Evolutionary conservation across 257 asterid genomes (phyloP).

Genomic region (Solanum dulcamara): DNA sequence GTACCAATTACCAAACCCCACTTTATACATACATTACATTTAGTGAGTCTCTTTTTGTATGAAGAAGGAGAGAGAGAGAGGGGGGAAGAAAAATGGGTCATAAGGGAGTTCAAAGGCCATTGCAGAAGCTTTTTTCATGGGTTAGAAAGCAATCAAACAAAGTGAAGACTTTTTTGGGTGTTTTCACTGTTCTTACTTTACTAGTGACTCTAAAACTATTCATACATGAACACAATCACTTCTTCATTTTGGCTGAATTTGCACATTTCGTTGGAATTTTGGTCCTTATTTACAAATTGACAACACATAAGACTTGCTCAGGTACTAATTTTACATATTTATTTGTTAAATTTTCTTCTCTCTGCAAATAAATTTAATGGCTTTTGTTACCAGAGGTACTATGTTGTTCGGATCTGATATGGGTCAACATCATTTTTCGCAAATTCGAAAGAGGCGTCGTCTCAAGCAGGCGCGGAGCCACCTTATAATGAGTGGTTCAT

Average conservation of each 20-base stretch:
- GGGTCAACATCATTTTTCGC: too few species aligned
- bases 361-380: not conserved
- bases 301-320: slow-evolving; percentile 61
- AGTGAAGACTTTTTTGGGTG: slow-evolving; percentile 52
- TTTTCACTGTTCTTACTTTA: slow-evolving; percentile 12
- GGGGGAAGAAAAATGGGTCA: slow-evolving; percentile 37
- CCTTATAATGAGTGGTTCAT: too few species aligned
- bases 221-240: slow-evolving; percentile 40
- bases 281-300: slow-evolving; percentile 60
- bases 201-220: slow-evolving; percentile 50
- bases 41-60: not conserved
- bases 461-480: too few species aligned
- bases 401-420: too few species aligned
- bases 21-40: not conserved
- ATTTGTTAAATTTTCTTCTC: too few species aligned
- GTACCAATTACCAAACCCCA: not conserved
- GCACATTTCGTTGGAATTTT: slow-evolving; percentile 58
- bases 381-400: too few species aligned
- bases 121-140: slow-evolving; percentile 56
- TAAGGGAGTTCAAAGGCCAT: slow-evolving; percentile 36
- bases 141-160: slow-evolving; percentile 67
- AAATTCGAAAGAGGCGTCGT: too few species aligned
- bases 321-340: slow-evolving; percentile 17
- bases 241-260: slow-evolving; percentile 55
- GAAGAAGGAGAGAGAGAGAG: not conserved